Base-by-base conservation (phyloP, 2,329 filamentous ascomycete species). In the Aspergillus fumigatus region DNA sequence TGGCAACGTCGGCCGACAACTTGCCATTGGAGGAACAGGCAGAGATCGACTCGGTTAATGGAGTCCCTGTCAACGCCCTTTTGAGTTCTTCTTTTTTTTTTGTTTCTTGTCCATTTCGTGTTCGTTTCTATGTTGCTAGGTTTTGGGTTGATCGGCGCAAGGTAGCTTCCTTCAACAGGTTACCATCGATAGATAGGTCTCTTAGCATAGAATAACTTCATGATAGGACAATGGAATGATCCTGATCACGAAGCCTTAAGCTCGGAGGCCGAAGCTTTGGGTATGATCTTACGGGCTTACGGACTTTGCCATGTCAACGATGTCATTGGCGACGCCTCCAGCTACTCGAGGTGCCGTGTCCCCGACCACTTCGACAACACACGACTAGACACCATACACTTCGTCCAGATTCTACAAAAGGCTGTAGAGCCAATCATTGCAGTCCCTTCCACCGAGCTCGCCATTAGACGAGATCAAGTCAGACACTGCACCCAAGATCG, bases 1-100 rank as follows among this genome's bases (percentile, higher is more conserved):
- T 79, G 94, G 94, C 10, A 97, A 96, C 70, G 91, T 99, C 68
- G 94, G 94, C 11, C 82, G 94, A 60, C 82, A 90, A 59, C 75
- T 97, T 62, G 86, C 87, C n/a, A 75, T 84, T 61, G 80, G 68
- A 52, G 65, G 59, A 64, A 38, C 66, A 67, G 52, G 50, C 61
- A 29, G 67, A 49, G 53, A 51, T n/a, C 14, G 41, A 19, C 41
- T 23, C n/a, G 11, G 23, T n/a, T 45, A 23, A 4, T 35, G 11
- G 32, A 35, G 32, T 17, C 11, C 32, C 11, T 35, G 11, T 14
- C 1, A 35, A 35, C 19, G 5, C 14, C n/a, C 25, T 35, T 35
- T 40, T 11, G 41, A 11, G n/a, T 51, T 29, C 23, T 38, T 38
- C 14, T n/a, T n/a, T n/a, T n/a, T n/a, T n/a, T n/a, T n/a, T n/a